Evolutionary conservation across 2,329 filamentous ascomycete species (phyloP), one percentile per base, ranked within the genome.

Genomic region (Fusarium acutatum): DNA sequence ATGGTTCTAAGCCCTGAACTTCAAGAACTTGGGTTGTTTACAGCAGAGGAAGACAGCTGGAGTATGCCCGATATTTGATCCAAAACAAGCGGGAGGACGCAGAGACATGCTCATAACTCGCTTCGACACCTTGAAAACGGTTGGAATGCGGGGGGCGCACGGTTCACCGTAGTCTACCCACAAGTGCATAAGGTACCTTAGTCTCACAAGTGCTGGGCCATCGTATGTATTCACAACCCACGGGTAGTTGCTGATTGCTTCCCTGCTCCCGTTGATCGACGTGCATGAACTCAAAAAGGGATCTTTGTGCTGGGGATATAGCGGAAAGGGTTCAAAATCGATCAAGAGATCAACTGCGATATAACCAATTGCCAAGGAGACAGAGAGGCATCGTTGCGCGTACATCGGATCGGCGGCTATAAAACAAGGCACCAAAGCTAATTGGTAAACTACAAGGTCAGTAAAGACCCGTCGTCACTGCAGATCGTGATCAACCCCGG

Each of bases 91-190:
- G 13, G n/a, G n/a, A 50, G 40, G 46, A 44, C 43, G 22, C 26
- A 38, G 28, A 41, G 41, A 6, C 17, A 26, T 35, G 53, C 41
- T 44, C 59, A 70, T 60, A 37, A 47, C 32, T 40, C 24, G 35
- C 34, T 47, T 53, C 17, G 34, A 35, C 46, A 61, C 24, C 28
- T 67, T 71, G 41, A 59, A 61, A 73, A 60, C 71, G 67, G 63
- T 60, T 72, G 67, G 71, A 69, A 74, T 73, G 71, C 71, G 71
- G 71, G 71, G 71, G 71, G 67, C 67, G 71, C 71, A 73, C 71
- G 67, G 71, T 59, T 59, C 67, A 71, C 46, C n/a, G 37, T 49
- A 43, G n/a, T n/a, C 32, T n/a, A 46, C 30, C 40, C 40, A 49
- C 38, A 52, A 24, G n/a, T 34, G 57, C 61, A 26, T 49, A 46